Base-by-base conservation (phyloP, 352 stramenopile genomes). In the Pythium monospermum region DNA sequence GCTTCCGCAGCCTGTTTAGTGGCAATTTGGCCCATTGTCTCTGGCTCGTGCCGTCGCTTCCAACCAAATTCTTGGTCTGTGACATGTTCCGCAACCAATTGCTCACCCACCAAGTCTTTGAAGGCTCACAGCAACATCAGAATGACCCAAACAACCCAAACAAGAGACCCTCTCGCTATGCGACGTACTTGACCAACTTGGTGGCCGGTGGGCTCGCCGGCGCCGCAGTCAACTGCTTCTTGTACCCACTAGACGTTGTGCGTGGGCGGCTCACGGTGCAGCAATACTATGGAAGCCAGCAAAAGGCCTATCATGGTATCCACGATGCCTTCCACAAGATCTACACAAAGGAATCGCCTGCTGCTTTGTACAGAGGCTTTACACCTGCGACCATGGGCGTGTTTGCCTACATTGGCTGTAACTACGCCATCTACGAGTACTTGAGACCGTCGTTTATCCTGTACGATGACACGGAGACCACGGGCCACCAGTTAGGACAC, bases 371-470 rank as follows among this genome's bases (percentile, higher is more conserved):
- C 48, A 71, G 72, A 15, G 83, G 83, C 19, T 92, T 91, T 61
- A 61, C 53, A 2, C 68, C 78, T 7, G 73, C 79, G 25, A 91
- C 68, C 52, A 57, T 92, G 35, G 83, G 83, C 5, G 74, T 87
- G 8, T 89, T 87, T 51, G 70, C 69, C 30, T 94, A 91, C 69
- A 91, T 92, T 35, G 83, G 83, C 31, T 83, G 79, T 55, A 92
- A 91, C 58, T 85, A 88, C 57, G 68, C 82, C 13, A 76, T 92
- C 13, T 94, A 94, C 58, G 83, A 92, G 59, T 87, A 72, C 30
- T 57, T 91, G n/a, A 77, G 83, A 0, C 83, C 83, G 13, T 68
- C 84, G 19, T 87, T 93, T 26, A 73, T 90, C 45, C 57, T 90
- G 16, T 90, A 92, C 66, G n/a, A n/a, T n/a, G 74, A 90, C 57